Evolutionary conservation across 169 alveolate genomes (phyloP), one percentile per base, ranked within the genome.

Genomic region (Eimeria necatrix): DNA sequence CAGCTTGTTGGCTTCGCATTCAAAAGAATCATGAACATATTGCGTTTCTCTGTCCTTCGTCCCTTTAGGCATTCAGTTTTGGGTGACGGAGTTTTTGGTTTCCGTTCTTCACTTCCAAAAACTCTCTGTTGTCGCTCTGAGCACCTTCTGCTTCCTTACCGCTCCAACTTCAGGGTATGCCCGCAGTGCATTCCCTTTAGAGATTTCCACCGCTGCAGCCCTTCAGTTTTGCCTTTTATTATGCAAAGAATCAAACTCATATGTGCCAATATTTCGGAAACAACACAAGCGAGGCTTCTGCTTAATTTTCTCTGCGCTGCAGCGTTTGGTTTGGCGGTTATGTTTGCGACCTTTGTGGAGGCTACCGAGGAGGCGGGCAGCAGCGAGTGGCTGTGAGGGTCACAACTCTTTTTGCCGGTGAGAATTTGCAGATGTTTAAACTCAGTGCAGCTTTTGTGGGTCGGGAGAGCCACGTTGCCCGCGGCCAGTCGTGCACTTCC

Each of bases 81-180:
- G 99, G 99, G 97, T 97, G 78, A 98, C 99, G 6, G 97, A 97
- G 95, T 96, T 96, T 81, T 93, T 97, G 94, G 94, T 97, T 64
- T 98, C 94, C 53, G 97, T 97, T 24, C 95, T 97, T 70, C 91
- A 97, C 52, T 96, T 96, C 74, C 94, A 94, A 48, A 97, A 97
- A 18, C 95, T 97, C 78, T 61, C 96, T 32, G 98, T 97, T 53
- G 97, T 97, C 61, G 94, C 97, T 4, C 96, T 97, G 46, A 96
- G 97, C 93, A 96, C 98, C 3, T 84, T 95, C 70, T 95, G 96
- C 70, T 97, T 97, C 83, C 92, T 97, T 9, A 97, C 99, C 18
- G 98, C 99, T 4, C 99, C 99, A 0, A 95, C 97, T 48, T 80
- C 96, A 0, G 99, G 96, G 96, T 93, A 93, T 4, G 93, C n/a